Evolutionary conservation across 192 early-diverging fungal genomes (phyloP).

Genomic region (Coemansia sp.): DNA sequence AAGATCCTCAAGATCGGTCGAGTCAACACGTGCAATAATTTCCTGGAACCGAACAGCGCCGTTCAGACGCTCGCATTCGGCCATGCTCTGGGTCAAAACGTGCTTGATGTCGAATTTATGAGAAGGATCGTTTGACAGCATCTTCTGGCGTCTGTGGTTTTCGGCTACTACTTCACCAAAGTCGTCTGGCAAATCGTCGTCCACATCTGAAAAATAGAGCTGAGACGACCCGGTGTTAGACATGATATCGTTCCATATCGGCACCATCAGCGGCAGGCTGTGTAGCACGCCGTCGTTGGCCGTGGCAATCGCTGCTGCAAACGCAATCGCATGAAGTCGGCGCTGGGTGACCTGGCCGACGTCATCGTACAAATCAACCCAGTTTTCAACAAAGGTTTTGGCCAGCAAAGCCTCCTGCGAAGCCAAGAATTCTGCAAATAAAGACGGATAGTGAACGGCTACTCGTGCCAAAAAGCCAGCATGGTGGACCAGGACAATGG

Average conservation of each 20-base stretch:
- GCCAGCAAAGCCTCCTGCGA: slow-evolving; percentile 24
- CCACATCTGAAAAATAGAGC: slow-evolving; percentile 25
- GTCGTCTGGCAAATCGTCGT: slow-evolving; percentile 16
- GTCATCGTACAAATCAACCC: slow-evolving; percentile 38
- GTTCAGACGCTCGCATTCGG: slow-evolving; percentile 43
- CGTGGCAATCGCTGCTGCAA: slow-evolving; percentile 37
- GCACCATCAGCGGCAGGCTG: slow-evolving; percentile 39
- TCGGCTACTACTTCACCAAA: slow-evolving; percentile 25
- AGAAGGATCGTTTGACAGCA: slow-evolving; percentile 32
- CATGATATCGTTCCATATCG: slow-evolving; percentile 49
- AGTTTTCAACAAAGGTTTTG: slow-evolving; percentile 28
- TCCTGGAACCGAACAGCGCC: slow-evolving; percentile 30
- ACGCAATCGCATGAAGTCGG: slow-evolving; percentile 27
- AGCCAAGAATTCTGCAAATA: slow-evolving; percentile 40
- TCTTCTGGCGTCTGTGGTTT: slow-evolving; percentile 26
- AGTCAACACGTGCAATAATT: slow-evolving; percentile 28
- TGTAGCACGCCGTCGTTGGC: slow-evolving; percentile 36
- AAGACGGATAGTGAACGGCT: slow-evolving; percentile 32
- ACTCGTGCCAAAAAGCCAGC: slow-evolving; percentile 41
- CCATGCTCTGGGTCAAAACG: slow-evolving; percentile 28
- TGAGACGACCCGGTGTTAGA: slow-evolving; percentile 39
- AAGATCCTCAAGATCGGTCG: slow-evolving; percentile 30
- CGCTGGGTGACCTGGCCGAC: slow-evolving; percentile 32
- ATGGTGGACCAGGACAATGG: slow-evolving; percentile 25
- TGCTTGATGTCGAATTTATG: slow-evolving; percentile 33